Base-by-base conservation (phyloP, 2,329 filamentous ascomycete genomes). In the Pseudogymnoascus sp. region DNA sequence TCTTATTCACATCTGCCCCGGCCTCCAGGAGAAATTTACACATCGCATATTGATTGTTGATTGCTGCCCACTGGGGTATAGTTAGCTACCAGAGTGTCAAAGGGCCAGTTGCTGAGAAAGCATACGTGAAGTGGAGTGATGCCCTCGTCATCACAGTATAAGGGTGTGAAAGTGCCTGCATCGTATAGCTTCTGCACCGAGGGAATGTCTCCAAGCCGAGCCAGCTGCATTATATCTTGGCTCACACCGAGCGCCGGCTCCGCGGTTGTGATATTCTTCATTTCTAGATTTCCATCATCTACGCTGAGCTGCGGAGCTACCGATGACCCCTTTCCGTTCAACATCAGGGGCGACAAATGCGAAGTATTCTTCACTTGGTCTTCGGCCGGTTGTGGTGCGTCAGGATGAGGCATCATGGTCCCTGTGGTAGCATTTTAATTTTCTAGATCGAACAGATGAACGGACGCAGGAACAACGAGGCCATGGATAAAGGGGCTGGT, bases 11-110 rank as follows among this genome's bases (percentile, higher is more conserved):
- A 71, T 96, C 89, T 71, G 92, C 94, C 18, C 71, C 71, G 57
- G 79, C 79, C 66, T 88, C 89, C 72, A 99, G 83, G 47, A 99
- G 85, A 75, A 95, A 97, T 74, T 94, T 93, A 82, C 93, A 97
- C 80, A 97, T 91, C 67, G 90, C 90, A 77, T 93, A 95, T 73
- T 97, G 94, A 72, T 97, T 97, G 78, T 99, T 99, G 74, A 99
- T 97, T 37, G 95, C 91, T 53, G 94, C 94, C 94, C 94, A 99
- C 91, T 99, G 72, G 60, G 67, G 62, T 47, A 57, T 63, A 65
- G 59, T 62, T 47, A 62, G 47, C 50, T 20, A 47, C 2, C 11
- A 58, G 18, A 59, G 36, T 15, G n/a, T 36, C 38, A 59, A 63
- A 57, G 60, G 47, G 15, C 14, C 7, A 36, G 4, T 28, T 30